Conservation (phyloP, 225 moss, liverwort and hornwort genomes). For the Marchantia polymorpha region DNA sequence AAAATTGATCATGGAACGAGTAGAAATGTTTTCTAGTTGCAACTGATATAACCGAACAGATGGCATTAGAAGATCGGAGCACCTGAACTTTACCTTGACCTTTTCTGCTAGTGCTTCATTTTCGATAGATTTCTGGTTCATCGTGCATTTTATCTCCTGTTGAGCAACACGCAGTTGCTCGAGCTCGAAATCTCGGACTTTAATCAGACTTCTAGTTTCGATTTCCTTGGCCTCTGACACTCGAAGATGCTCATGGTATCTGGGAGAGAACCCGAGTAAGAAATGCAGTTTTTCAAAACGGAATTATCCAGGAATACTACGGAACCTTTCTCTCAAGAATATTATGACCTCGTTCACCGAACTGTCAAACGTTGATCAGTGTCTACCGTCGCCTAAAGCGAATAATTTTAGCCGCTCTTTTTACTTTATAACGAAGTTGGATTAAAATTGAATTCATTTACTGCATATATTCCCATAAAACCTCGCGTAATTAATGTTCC, state of each 20-base stretch:
- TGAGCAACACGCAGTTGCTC: slow-evolving; percentile 53
- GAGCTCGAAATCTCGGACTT: slow-evolving; percentile 54
- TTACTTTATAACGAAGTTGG: neutral
- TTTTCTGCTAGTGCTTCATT: slow-evolving; percentile 62
- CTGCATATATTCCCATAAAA: no score
- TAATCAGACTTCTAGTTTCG: slow-evolving; percentile 46
- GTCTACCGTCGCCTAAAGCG: neutral
- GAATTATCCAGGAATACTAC: neutral
- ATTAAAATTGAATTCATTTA: neutral
- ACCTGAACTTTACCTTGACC: slow-evolving; percentile 49
- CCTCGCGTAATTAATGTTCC: no score
- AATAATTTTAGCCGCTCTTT: neutral
- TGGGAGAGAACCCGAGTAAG: neutral
- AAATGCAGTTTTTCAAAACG: neutral
- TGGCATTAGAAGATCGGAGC: neutral
- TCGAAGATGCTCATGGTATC: slow-evolving; percentile 75
- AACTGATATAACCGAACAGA: no score
- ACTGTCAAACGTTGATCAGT: no score
- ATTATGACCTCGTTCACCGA: no score
- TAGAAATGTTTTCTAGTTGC: no score
- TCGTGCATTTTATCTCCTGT: slow-evolving; percentile 51
- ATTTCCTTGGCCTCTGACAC: slow-evolving; percentile 44
- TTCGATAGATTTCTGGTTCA: slow-evolving; percentile 59
- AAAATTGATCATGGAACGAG: no score
- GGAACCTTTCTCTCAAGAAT: no score